Conservation (phyloP, 2,329 filamentous ascomycete species). For the Drechmeria coniospora region DNA sequence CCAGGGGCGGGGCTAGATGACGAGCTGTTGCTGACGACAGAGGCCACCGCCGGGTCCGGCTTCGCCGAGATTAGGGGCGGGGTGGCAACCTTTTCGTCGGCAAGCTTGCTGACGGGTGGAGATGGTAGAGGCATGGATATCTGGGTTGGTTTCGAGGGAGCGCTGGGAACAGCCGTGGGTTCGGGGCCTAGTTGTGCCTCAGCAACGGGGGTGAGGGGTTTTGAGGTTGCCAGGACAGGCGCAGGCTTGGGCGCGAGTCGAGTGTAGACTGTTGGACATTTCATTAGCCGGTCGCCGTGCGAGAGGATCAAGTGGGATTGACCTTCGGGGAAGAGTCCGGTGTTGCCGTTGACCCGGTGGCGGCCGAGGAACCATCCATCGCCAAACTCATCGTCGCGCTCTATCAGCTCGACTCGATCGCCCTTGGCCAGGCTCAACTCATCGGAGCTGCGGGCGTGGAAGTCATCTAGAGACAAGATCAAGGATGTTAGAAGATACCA, state of each 20-base stretch:
- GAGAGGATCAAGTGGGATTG: constrained; percentile 14
- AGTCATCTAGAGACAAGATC: constrained; percentile 58
- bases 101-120: constrained; percentile 16
- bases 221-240: constrained; percentile 14
- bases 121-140: constrained; percentile 12
- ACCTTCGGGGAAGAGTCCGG: constrained; percentile 75
- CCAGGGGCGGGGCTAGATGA: constrained; percentile 8
- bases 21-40: constrained; percentile 13
- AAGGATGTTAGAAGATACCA: no score
- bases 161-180: constrained; percentile 6
- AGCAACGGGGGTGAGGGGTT: constrained; percentile 14
- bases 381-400: constrained; percentile 77
- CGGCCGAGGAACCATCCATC: constrained; percentile 75
- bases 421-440: constrained; percentile 80
- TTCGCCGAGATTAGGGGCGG: constrained; percentile 29
- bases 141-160: constrained; percentile 14
- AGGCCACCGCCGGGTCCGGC: constrained; percentile 11
- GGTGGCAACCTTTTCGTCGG: constrained; percentile 19
- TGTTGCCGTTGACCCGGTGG: constrained; percentile 58
- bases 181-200: constrained; percentile 14
- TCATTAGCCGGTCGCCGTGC: constrained; percentile 9
- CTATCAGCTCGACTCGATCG: constrained; percentile 68
- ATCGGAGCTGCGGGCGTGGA: constrained; percentile 78
- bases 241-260: constrained; percentile 36
- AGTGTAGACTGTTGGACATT: constrained; percentile 38